A percentile compares a stretch with the other conserved stretches of the same genome.
Conservation (phyloP, 2,329 filamentous ascomycete genomes). For the Lojkania enalia region DNA sequence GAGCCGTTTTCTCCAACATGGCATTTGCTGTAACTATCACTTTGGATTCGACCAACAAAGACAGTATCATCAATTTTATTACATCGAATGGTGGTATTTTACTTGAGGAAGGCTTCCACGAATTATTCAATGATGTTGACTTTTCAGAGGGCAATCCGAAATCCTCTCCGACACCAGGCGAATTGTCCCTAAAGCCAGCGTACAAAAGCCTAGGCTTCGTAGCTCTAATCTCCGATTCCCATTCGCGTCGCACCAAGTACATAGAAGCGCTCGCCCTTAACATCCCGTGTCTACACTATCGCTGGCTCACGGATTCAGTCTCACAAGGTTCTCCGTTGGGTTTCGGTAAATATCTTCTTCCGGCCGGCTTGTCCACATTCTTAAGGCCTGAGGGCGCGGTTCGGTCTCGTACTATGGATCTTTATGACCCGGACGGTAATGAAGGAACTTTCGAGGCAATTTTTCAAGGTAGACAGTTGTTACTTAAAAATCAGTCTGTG, state of each 20-base stretch:
- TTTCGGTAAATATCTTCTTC: slow-evolving; percentile 82
- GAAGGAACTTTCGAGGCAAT: slow-evolving; percentile 32
- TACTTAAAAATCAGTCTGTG: slow-evolving; percentile 68
- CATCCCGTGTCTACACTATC: slow-evolving; percentile 79
- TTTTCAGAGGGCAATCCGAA: slow-evolving; percentile 10
- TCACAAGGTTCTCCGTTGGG: slow-evolving; percentile 63
- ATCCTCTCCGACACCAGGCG: slow-evolving; percentile 5
- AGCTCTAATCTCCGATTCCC: slow-evolving; percentile 81
- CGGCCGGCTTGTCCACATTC: slow-evolving; percentile 77
- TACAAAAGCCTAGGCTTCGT: slow-evolving; percentile 70
- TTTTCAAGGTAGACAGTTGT: slow-evolving; percentile 54
- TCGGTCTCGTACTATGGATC: slow-evolving; percentile 69
- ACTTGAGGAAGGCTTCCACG: slow-evolving; percentile 75
- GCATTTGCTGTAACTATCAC: slow-evolving; percentile 81
- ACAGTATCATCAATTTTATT: slow-evolving; percentile 65
- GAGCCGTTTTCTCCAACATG: slow-evolving; percentile 74
- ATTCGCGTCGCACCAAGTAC: slow-evolving; percentile 87
- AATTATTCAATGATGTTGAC: slow-evolving; percentile 66
- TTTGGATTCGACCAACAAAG: slow-evolving; percentile 56
- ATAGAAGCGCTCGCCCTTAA: slow-evolving; percentile 92
- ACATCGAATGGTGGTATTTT: slow-evolving; percentile 71
- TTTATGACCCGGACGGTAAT: slow-evolving; percentile 62
- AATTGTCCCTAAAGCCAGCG: slow-evolving; percentile 58
- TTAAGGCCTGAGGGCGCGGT: slow-evolving; percentile 69
- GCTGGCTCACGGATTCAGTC: slow-evolving; percentile 79